Percentiles rank a stretch among this genome's conserved stretches.
These are phyloP conservation scores for Mycosphaerelloides madeirae DNA, from an alignment of 2,329 filamentous ascomycete species.

Conservation along the genomic window DNA sequence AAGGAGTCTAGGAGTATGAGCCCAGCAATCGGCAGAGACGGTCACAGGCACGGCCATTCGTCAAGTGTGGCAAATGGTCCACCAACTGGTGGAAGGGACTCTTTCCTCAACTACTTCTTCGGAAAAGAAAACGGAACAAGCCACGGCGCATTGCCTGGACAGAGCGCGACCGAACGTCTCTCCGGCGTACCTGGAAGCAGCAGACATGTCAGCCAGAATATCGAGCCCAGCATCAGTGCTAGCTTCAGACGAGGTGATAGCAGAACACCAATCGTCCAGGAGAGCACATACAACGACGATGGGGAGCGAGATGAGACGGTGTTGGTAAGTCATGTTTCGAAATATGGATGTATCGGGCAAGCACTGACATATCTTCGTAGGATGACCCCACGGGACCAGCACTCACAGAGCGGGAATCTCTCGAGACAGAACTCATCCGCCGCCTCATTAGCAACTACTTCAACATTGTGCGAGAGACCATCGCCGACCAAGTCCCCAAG, in stretches of 20 bases:
- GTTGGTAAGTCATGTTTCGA: slow-evolving; percentile 20
- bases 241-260: slow-evolving; percentile 69
- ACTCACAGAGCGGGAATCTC: slow-evolving; percentile 88
- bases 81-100: slow-evolving; percentile 67
- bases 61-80: slow-evolving; percentile 30
- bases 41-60: slow-evolving; percentile 28
- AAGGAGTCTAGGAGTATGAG: slow-evolving; percentile 74
- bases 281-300: slow-evolving; percentile 53
- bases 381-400: slow-evolving; percentile 52
- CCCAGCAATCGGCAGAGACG: slow-evolving; percentile 60
- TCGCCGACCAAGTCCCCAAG: slow-evolving; percentile 96
- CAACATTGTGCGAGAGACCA: slow-evolving; percentile 97
- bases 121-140: slow-evolving; percentile 74
- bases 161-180: slow-evolving; percentile 39
- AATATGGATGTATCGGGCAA: not conserved
- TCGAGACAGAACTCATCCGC: slow-evolving; percentile 96
- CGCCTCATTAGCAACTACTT: slow-evolving; percentile 97
- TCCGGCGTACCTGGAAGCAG: slow-evolving; percentile 38
- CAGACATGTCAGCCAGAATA: slow-evolving; percentile 72
- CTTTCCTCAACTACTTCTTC: slow-evolving; percentile 98
- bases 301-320: slow-evolving; percentile 21
- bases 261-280: slow-evolving; percentile 38
- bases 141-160: slow-evolving; percentile 30
- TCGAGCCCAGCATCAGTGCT: slow-evolving; percentile 76
- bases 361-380: slow-evolving; percentile 11